phyloP scores from a whole-genome alignment of 2,329 filamentous ascomycete genomes.

The Acarospora socialis region DNA sequence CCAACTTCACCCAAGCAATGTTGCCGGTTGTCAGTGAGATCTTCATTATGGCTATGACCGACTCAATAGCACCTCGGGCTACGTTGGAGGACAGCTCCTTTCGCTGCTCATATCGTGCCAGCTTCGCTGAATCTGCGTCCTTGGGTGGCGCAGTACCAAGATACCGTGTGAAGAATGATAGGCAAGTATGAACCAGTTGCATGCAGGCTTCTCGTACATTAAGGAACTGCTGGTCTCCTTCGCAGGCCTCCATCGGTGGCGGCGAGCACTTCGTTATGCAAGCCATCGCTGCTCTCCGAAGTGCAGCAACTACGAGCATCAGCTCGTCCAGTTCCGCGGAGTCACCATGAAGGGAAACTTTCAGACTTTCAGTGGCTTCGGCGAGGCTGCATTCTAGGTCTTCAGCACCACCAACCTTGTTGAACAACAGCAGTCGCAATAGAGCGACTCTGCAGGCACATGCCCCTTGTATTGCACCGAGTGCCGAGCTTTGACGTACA shows the following conservation, averaged over 20 bases:
- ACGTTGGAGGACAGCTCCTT: slow-evolving; percentile 23
- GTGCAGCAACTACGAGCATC: slow-evolving; percentile 27
- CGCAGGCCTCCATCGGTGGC: slow-evolving; percentile 13
- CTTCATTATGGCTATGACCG: slow-evolving; percentile 26
- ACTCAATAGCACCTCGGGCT: slow-evolving; percentile 27
- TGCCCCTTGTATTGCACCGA: too few relatives aligned
- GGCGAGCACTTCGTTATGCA: slow-evolving; percentile 22
- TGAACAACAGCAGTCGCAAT: too few relatives aligned
- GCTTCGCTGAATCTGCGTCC: slow-evolving; percentile 18
- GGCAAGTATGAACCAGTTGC: too few relatives aligned
- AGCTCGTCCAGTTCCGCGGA: slow-evolving; percentile 29
- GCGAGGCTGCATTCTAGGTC: too few relatives aligned
- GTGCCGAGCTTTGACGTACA: too few relatives aligned
- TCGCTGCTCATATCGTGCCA: slow-evolving; percentile 21
- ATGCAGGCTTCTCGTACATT: too few relatives aligned
- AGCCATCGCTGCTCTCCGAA: slow-evolving; percentile 29
- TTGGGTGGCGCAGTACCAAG: slow-evolving; percentile 21
- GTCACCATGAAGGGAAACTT: slow-evolving; percentile 25
- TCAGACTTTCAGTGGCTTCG: slow-evolving; percentile 24
- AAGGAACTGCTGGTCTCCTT: slow-evolving; percentile 17
- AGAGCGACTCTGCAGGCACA: too few relatives aligned
- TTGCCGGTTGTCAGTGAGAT: slow-evolving; percentile 23
- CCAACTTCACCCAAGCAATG: slow-evolving; percentile 23
- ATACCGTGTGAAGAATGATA: slow-evolving; percentile 25
- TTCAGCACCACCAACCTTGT: too few relatives aligned